Base-by-base conservation (phyloP, 805 yeast species). In the Candida piceae region DNA sequence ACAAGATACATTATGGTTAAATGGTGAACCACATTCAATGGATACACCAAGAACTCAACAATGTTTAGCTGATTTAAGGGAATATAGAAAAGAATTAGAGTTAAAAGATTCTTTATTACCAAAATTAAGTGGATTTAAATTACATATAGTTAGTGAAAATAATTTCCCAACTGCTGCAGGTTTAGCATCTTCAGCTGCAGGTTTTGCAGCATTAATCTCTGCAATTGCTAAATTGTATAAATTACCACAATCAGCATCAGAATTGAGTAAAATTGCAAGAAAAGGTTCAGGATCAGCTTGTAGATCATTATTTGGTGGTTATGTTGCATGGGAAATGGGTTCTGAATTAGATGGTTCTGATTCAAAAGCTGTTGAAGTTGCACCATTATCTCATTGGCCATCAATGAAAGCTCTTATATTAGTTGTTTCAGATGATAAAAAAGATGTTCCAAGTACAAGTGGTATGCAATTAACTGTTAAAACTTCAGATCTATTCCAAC, bases 91-190 rank as follows among this genome's bases (percentile, higher is more conserved):
- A 19, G 67, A 70, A 44, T 52, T 83, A 34, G 97, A 89, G 62
- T 48, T 47, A 2, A 44, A 50, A n/a, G 76, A 85, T 53, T 25
- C 69, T 0, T 42, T 64, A 1, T 63, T 81, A 45, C 85, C 89
- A 28, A 70, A 67, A 52, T 67, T 88, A 41, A 74, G 90, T 22
- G 52, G 66, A 15, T 78, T 74, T 74, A 70, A 73, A 35, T 68
- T 93, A 39, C 86, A 80, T 52, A 84, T 93, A 49, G 95, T 86
- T 11, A 80, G 94, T 19, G 95, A 87, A 57, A 93, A 93, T 68
- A 93, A 93, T 65, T 93, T 93, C 72, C 99, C 99, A 35, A 93
- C 99, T 18, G 98, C 98, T 22, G 98, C 98, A 5, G 98, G 98
- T 3, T 73, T 93, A 50, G 98, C 98, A 0, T 87, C 96, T 1